Evolutionary conservation across 352 stramenopile species (phyloP), one percentile per base, ranked within the genome.

Genomic region (Globisporangium cystogenes): DNA sequence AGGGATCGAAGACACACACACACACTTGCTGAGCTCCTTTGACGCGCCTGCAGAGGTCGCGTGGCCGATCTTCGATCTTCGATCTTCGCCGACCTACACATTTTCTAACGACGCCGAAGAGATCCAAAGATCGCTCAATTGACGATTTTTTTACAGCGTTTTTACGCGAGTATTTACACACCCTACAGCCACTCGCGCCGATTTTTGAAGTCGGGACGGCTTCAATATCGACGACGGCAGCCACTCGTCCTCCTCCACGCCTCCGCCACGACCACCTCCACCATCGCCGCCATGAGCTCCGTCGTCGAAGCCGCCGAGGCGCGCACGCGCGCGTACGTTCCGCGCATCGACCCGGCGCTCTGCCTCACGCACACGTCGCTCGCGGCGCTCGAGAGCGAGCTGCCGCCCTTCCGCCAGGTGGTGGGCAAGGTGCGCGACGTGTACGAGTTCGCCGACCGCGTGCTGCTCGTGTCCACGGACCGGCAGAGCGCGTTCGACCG

Each of bases 401-500:
- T 83, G 24, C 68, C 75, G 49, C 49, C 62, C 18, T 85, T 85
- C 64, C 52, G 57, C 31, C 79, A 90, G 65, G 73, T 87, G 57
- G 75, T 72, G 27, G 82, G 82, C 62, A 93, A 98, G 52, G 93
- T 98, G 26, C 84, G 93, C 58, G 93, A 98, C 64, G 73, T 96
- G 39, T 98, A 98, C 76, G 70, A 91, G 53, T 89, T 90, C 43
- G 70, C 66, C 8, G 66, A 92, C 64, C 66, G 81, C 33, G 86
- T 99, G 49, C 75, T 99, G 50, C 84, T 99, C 42, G 84, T 99
- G 35, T 98, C 97, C n/a, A 99, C 96, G 36, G 97, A 99, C 79
- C 87, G 97, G 33, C 96, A 99, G 74, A 98, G 90, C 45, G 97
- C 96, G 8, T 99, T 99, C 72, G 97, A 99, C 82, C 92, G 97